phyloP scores from a whole-genome alignment of 345 rosid species.

The Camelina laxa region DNA sequence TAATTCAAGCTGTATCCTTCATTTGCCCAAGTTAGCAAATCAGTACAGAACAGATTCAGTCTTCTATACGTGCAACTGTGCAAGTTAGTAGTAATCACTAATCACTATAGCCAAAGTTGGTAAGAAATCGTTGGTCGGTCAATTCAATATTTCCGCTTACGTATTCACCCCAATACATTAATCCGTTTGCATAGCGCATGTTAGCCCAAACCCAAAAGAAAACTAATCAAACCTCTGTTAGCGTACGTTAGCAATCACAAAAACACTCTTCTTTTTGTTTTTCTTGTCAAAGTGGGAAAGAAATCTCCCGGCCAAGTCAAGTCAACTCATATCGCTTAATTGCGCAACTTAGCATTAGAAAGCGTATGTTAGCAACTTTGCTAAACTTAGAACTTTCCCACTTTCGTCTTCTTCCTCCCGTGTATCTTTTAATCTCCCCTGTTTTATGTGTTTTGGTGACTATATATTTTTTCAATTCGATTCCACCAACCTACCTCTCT shows the following conservation, averaged over 20 bases:
- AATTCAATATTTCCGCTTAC: not conserved
- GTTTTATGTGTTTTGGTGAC: not conserved
- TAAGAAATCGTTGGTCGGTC: not conserved
- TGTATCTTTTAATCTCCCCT: not conserved
- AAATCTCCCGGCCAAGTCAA: not conserved
- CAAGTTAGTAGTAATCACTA: not conserved
- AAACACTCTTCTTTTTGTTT: not conserved
- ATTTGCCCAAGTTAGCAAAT: conserved; percentile 7
- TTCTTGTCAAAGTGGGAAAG: not conserved
- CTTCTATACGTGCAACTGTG: conserved; percentile 1
- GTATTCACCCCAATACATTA: not conserved
- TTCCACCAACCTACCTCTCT: not conserved
- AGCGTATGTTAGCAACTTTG: conserved; percentile 7
- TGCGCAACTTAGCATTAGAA: not conserved
- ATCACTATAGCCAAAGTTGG: not conserved
- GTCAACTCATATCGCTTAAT: not conserved
- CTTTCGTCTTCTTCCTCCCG: conserved; percentile 36
- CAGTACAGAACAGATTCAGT: not conserved
- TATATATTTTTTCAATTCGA: not conserved
- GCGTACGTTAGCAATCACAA: not conserved
- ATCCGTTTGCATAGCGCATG: not conserved
- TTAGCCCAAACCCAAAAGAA: not conserved
- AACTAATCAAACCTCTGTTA: not conserved
- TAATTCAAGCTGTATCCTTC: not conserved
- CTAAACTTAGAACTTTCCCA: not conserved